Evolutionary conservation across 345 rosid species (phyloP).

Genomic region (Linum lewisii): DNA sequence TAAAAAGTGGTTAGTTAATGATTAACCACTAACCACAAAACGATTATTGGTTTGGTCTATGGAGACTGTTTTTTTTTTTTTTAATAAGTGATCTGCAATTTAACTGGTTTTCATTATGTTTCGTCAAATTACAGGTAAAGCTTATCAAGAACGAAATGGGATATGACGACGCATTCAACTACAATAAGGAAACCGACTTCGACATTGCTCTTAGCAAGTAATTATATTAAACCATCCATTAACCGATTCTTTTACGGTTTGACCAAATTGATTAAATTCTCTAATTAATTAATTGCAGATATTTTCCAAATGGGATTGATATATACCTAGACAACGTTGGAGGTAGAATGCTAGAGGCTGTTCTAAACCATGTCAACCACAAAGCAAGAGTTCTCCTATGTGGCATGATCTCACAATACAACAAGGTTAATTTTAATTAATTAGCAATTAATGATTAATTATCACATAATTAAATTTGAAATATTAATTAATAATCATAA

Average conservation of each 20-base stretch:
- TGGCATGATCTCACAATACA: constrained; percentile 49
- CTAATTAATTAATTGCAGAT: constrained; percentile 16
- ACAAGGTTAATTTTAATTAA: constrained; percentile 20
- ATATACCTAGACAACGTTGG: constrained; percentile 43
- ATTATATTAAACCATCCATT: background rate
- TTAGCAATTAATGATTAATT: background rate
- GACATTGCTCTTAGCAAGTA: constrained; percentile 41
- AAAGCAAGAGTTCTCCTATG: constrained; percentile 27
- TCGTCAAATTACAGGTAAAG: constrained; percentile 18
- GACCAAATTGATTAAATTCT: background rate
- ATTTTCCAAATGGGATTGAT: constrained; percentile 39
- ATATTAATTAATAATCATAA: background rate
- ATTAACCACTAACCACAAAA: no score
- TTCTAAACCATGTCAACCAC: constrained; percentile 35
- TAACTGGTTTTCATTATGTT: no score
- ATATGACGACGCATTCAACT: constrained; percentile 45
- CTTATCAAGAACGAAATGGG: constrained; percentile 39
- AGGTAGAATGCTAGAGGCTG: constrained; percentile 46
- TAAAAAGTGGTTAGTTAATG: no score
- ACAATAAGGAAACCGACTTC: constrained; percentile 31
- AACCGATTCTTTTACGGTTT: background rate
- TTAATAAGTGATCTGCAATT: no score
- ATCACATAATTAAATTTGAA: background rate
- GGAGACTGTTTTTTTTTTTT: no score
- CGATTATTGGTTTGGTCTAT: no score